Base-by-base conservation (phyloP, 352 stramenopile species). In the Pythium chondricola region DNA sequence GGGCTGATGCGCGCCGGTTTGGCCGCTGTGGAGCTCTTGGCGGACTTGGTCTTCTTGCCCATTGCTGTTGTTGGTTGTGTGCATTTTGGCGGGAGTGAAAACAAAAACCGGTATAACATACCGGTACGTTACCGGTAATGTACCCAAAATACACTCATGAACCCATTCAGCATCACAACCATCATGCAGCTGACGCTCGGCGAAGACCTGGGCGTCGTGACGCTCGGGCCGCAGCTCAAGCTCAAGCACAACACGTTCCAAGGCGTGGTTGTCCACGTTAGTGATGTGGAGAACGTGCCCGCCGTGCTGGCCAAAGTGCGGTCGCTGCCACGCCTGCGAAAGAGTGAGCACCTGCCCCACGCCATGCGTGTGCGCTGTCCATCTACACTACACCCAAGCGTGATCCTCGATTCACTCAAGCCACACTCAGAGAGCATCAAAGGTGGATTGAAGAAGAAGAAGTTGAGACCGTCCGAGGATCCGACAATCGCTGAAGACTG, bases 171-270 rank as follows among this genome's bases (percentile, higher is more conserved):
- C 2, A 4, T 22, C 16, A 27, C 31, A 29, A 5, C 3, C 18
- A 52, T 26, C n/a, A 63, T 63, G 56, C 56, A 55, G 48, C 37
- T 63, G 20, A 2, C 25, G 16, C 20, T 63, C 25, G 36, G 48
- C 24, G 56, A 40, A 8, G 37, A 53, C 35, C 31, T 14, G 18
- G 43, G 25, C 38, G 37, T 55, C 20, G 55, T 43, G 52, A 81
- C 70, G 39, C 52, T 87, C 6, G 78, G 78, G 0, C 57, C 75
- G 24, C 67, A 76, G 40, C 56, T 87, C 7, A 49, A 73, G 41
- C 39, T 85, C 37, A 83, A 83, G 62, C 84, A 86, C 54, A 90
- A 90, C 43, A 58, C 51, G 0, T 86, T 86, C 45, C 75, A 86
- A 31, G 78, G 71, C n/a, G 53, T 86, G 3, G 69, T 90, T 20